Evolutionary conservation across 352 stramenopile species (phyloP).

Genomic region (Phytophthora litchii): DNA sequence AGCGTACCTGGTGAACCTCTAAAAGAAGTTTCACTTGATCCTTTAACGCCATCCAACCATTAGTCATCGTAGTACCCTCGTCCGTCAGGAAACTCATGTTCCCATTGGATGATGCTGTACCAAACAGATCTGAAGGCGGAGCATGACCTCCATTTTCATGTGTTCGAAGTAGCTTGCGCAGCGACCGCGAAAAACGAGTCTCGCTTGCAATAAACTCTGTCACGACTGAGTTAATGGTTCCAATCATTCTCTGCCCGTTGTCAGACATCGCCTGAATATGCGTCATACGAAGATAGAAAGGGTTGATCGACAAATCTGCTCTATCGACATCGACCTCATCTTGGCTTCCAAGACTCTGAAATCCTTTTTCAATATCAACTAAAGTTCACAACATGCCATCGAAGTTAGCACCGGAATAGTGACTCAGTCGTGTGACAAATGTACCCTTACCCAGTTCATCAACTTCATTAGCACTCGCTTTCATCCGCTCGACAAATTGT

Average conservation of each 20-base stretch:
- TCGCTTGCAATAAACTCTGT: slow-evolving; percentile 65
- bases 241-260: slow-evolving; percentile 62
- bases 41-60: slow-evolving; percentile 61
- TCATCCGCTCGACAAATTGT: slow-evolving; percentile 55
- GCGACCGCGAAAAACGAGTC: slow-evolving; percentile 52
- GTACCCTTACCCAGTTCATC: slow-evolving; percentile 66
- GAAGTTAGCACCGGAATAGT: slow-evolving; percentile 1
- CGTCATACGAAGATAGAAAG: slow-evolving; percentile 69
- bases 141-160: slow-evolving; percentile 45
- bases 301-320: slow-evolving; percentile 59
- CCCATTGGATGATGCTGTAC: slow-evolving; percentile 30
- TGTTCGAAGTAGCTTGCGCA: slow-evolving; percentile 61
- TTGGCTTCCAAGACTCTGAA: slow-evolving; percentile 59
- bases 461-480: slow-evolving; percentile 53
- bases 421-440: neutral
- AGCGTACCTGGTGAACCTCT: slow-evolving; percentile 63
- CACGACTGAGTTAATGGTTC: slow-evolving; percentile 54
- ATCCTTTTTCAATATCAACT: slow-evolving; percentile 81
- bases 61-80: slow-evolving; percentile 61
- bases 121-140: slow-evolving; percentile 47
- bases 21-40: slow-evolving; percentile 65
- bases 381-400: slow-evolving; percentile 2
- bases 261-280: slow-evolving; percentile 77
- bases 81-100: slow-evolving; percentile 38
- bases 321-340: slow-evolving; percentile 48